Base-by-base conservation (phyloP, 129 eudicot species). In the Flaveria bidentis region DNA sequence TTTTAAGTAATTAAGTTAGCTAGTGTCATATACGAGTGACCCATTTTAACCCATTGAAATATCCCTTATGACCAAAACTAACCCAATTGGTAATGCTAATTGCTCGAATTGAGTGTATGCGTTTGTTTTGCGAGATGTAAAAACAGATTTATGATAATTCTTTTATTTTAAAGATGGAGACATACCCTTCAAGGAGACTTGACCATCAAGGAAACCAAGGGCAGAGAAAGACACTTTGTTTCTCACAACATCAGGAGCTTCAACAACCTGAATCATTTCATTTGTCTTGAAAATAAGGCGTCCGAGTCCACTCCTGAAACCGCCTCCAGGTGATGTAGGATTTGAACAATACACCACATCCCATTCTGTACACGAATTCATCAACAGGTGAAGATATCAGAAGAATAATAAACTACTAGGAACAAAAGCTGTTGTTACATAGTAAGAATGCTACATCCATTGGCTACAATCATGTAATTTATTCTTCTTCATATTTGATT, bases 321-420 rank as follows among this genome's bases (percentile, higher is more conserved):
- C 96, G 49, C 99, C 97, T 47, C 97, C 97, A 41, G 99, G 99
- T 5, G 97, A 95, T 68, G 99, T 95, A 17, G 97, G 97, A 67
- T 81, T 84, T 44, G 99, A 95, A 80, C 99, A 91, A 80, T 95
- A 95, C 63, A 89, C 83, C 58, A 91, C 99, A 67, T 95, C 97
- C 99, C 99, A 95, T 53, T 91, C 99, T 91, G 87, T 45, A 39
- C 67, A 55, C 9, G 77, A 73, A 55, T 25, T 70, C 18, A 46
- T 70, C 15, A 50, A 51, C 65, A 0, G 2, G 36, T 64, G 0
- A 46, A 22, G 7, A 28, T 71, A 15, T 71, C 12, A 12, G 12
- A 71, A 60, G 61, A 73, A 73, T 5, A 14, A 33, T 16, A 55
- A 73, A 60, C n/a, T 50, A 52, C 15, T 15, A 53, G 13, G 14